phyloP scores from a whole-genome alignment of 192 early-diverging fungal species.

The Coemansia sp. region DNA sequence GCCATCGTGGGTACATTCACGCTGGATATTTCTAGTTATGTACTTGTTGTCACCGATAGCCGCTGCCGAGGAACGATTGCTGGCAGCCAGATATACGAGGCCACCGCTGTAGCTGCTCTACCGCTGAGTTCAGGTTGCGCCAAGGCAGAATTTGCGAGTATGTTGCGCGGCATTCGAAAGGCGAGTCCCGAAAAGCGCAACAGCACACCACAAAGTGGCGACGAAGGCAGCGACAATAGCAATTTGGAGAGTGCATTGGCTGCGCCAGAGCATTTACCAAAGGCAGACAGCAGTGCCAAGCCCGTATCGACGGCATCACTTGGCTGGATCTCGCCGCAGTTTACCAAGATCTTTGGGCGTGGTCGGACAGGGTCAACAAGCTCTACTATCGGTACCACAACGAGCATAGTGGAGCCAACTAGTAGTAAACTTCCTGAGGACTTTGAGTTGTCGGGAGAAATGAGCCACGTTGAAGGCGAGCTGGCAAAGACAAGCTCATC shows the following conservation, averaged over 20 bases:
- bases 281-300: not conserved
- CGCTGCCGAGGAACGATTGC: conserved; percentile 29
- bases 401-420: not conserved
- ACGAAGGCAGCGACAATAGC: not conserved
- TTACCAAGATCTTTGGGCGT: conserved; percentile 40
- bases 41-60: conserved; percentile 42
- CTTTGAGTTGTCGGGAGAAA: not conserved
- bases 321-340: conserved; percentile 45
- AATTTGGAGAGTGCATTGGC: not conserved
- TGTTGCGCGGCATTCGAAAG: conserved; percentile 3
- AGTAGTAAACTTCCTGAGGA: not conserved
- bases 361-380: conserved; percentile 4
- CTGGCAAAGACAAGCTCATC: not conserved
- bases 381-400: not conserved
- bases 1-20: conserved; percentile 38
- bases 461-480: not conserved
- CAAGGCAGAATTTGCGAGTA: conserved; percentile 9
- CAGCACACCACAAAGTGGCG: not conserved
- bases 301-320: not conserved
- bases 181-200: not conserved
- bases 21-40: conserved; percentile 33
- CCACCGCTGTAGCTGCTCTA: conserved; percentile 24
- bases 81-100: conserved; percentile 32
- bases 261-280: not conserved
- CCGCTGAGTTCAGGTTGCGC: conserved; percentile 33